These are phyloP conservation scores for Trichosanthes cucumerina DNA, from an alignment of 306 rosid genomes.

Conservation along the genomic window DNA sequence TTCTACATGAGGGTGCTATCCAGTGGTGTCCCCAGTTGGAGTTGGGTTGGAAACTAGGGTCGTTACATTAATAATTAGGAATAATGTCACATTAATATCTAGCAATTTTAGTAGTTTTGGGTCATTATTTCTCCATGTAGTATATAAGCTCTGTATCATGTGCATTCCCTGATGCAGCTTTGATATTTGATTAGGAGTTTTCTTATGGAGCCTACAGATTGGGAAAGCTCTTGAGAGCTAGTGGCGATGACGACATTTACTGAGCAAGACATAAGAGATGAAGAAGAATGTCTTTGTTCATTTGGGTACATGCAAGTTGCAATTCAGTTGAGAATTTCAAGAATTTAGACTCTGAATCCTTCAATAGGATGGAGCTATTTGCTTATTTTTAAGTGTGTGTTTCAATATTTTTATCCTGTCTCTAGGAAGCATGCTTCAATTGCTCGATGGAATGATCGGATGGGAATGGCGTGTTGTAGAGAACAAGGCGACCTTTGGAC, in stretches of 20 bases:
- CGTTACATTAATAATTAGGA: neutral
- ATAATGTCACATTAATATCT: neutral
- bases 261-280: slow-evolving; percentile 27
- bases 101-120: neutral
- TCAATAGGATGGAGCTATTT: neutral
- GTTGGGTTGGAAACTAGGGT: too few relatives aligned
- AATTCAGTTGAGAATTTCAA: slow-evolving; percentile 25
- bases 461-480: too few relatives aligned
- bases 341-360: neutral
- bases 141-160: neutral
- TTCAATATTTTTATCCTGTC: too few relatives aligned
- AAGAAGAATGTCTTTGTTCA: slow-evolving; percentile 25
- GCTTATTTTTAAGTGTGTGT: neutral
- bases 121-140: neutral
- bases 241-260: slow-evolving; percentile 21
- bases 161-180: too few relatives aligned
- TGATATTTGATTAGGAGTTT: neutral
- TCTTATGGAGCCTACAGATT: too few relatives aligned
- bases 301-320: slow-evolving; percentile 42
- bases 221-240: slow-evolving; percentile 21
- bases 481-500: too few relatives aligned
- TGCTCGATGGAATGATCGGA: too few relatives aligned
- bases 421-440: too few relatives aligned
- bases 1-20: too few relatives aligned
- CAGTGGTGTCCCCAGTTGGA: too few relatives aligned